These are phyloP conservation scores for Exophiala mesophila DNA, from an alignment of 2,329 filamentous ascomycete genomes.

Conservation along the genomic window DNA sequence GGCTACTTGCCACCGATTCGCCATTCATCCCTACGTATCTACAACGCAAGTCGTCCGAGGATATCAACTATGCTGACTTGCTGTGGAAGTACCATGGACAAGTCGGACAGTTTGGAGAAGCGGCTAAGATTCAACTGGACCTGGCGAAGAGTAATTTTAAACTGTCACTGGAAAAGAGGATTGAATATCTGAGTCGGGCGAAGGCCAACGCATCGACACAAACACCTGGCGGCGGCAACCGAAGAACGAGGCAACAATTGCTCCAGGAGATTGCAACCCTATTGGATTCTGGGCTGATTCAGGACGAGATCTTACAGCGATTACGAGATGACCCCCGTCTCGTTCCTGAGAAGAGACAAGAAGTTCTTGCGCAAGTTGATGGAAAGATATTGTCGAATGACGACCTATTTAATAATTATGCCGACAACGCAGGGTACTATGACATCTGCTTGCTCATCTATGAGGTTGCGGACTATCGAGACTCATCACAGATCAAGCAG, in stretches of 20 bases:
- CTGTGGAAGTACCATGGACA: conserved; percentile 91
- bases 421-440: conserved; percentile 86
- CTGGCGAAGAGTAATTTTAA: conserved; percentile 78
- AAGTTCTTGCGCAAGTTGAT: conserved; percentile 65
- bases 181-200: conserved; percentile 83
- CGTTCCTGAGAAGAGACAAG: conserved; percentile 54
- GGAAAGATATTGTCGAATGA: conserved; percentile 73
- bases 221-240: conserved; percentile 68
- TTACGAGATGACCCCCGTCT: conserved; percentile 70
- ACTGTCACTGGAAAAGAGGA: conserved; percentile 75
- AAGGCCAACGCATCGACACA: conserved; percentile 87
- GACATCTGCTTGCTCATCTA: conserved; percentile 92
- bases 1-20: conserved; percentile 78
- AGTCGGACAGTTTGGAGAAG: conserved; percentile 75
- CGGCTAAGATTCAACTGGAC: conserved; percentile 77
- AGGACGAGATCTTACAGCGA: conserved; percentile 81
- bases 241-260: conserved; percentile 77
- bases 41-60: conserved; percentile 65
- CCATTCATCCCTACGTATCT: conserved; percentile 83
- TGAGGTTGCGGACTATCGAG: conserved; percentile 85
- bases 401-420: conserved; percentile 87
- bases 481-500: conserved; percentile 72
- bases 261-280: conserved; percentile 79
- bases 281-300: conserved; percentile 89
- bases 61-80: conserved; percentile 77